These are phyloP conservation scores for Xylaria acuta DNA, from an alignment of 495 filamentous ascomycete genomes.

Conservation along the genomic window DNA sequence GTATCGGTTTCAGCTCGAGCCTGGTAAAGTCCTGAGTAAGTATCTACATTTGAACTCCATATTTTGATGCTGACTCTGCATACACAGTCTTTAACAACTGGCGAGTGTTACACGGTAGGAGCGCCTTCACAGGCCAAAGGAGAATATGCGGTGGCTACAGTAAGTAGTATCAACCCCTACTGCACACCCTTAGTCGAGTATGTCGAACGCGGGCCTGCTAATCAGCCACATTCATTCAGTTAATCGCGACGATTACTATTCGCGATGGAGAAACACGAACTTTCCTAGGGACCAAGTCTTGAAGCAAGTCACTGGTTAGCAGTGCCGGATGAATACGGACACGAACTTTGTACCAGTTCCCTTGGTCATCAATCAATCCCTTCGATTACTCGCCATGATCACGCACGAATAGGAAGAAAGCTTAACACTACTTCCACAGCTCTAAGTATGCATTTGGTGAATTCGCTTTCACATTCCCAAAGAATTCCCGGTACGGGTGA, in stretches of 20 bases:
- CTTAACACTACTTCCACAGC: neutral
- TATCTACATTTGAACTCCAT: conserved; percentile 9
- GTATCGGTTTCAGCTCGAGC: conserved; percentile 78
- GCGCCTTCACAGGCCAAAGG: conserved; percentile 79
- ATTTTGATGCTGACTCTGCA: conserved; percentile 22
- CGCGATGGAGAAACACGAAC: conserved; percentile 74
- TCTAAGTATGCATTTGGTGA: neutral
- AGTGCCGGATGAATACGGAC: neutral
- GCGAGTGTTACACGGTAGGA: conserved; percentile 87
- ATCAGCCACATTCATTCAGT: conserved; percentile 56
- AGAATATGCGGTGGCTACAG: conserved; percentile 90
- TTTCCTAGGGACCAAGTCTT: conserved; percentile 60
- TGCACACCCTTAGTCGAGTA: neutral
- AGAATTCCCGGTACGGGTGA: neutral
- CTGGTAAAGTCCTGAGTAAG: conserved; percentile 78
- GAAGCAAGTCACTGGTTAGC: conserved; percentile 43
- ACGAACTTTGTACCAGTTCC: neutral
- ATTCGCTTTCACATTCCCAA: neutral
- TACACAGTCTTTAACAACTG: conserved; percentile 88
- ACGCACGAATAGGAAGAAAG: neutral
- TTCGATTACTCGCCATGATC: neutral
- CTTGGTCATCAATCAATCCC: neutral
- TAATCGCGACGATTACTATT: conserved; percentile 86
- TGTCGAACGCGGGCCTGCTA: neutral
- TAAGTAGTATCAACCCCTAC: conserved; percentile 51